Base-by-base conservation (phyloP, 768 basidiomycete genomes). In the Boletus speciosus region DNA sequence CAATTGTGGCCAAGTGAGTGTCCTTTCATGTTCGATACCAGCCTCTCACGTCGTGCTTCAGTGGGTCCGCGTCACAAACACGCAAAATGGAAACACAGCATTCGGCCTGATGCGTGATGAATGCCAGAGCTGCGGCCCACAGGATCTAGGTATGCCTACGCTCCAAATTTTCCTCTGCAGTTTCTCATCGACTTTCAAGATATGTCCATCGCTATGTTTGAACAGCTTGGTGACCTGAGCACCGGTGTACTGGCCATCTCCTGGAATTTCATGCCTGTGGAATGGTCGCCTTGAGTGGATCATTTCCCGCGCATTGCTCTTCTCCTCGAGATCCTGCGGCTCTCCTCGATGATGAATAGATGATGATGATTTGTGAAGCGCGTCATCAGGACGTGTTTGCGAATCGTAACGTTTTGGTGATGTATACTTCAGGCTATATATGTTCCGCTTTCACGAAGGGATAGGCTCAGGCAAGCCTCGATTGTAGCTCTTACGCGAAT, bases 131-230 rank as follows among this genome's bases (percentile, higher is more conserved):
- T 90, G 88, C 66, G 73, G 64, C 34, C 55, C 73, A 1, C 58
- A 63, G 54, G 81, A 83, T 62, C 70, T 90, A 57, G 88, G 87
- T 88, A 67, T 55, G 78, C 12, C 7, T 69, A 36, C 7, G 12
- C 31, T 21, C 27, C 7, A 16, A 3, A 31, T 19, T 41, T 39
- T 52, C 37, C 31, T n/a, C 11, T 14, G 7, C 36, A 29, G 42
- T 57, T 12, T 55, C 51, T 61, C 19, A 61, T 56, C 8, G 8
- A 6, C 14, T 34, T 46, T 25, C 12, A 65, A 90, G 87, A 90
- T 66, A 78, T 89, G 82, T 87, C 85, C 29, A 78, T 79, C 9
- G 73, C 75, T 7, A 64, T 86, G 34, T 90, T 90, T 70, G 4
- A 80, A 62, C 57, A 80, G 54, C 64, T 90, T 43, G 80, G 70